A percentile compares a stretch with the other conserved stretches of the same genome.
Evolutionary conservation across 495 filamentous ascomycete genomes (phyloP).

Genomic region (Aspergillus haitiensis): DNA sequence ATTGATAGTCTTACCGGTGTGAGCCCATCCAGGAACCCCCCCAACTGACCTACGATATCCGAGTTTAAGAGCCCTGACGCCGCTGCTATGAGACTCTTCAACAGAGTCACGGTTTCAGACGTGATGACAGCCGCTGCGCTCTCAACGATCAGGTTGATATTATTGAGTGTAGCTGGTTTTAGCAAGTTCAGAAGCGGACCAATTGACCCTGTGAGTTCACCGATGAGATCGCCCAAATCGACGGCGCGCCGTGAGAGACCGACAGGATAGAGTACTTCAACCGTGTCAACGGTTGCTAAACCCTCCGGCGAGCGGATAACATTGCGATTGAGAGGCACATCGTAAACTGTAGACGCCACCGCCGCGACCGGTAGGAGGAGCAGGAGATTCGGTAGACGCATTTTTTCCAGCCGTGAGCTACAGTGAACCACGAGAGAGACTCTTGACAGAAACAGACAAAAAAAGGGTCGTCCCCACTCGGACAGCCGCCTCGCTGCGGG

Average conservation of each 20-base stretch:
- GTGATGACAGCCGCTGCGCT: neutral
- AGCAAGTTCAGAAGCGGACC: neutral
- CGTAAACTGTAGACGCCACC: neutral
- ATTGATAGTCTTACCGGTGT: neutral
- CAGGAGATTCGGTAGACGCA: neutral
- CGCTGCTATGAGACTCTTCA: neutral
- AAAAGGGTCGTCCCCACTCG: no score
- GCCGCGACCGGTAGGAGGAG: neutral
- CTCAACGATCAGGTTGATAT: constrained; percentile 5
- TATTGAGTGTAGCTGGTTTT: neutral
- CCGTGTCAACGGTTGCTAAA: no score
- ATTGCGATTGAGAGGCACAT: neutral
- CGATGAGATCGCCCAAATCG: neutral
- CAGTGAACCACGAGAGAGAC: neutral
- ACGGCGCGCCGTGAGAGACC: neutral
- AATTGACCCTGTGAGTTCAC: neutral
- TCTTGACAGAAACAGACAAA: neutral
- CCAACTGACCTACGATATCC: neutral
- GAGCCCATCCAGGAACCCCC: neutral
- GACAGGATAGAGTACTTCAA: neutral
- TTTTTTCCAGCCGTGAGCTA: neutral
- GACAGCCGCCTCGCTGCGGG: no score
- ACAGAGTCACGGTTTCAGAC: neutral
- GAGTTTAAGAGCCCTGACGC: neutral
- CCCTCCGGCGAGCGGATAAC: neutral